A percentile compares a stretch with the other conserved stretches of the same genome.
Conservation (phyloP, 2,329 filamentous ascomycete genomes). For the Beauveria pseudobassiana region DNA sequence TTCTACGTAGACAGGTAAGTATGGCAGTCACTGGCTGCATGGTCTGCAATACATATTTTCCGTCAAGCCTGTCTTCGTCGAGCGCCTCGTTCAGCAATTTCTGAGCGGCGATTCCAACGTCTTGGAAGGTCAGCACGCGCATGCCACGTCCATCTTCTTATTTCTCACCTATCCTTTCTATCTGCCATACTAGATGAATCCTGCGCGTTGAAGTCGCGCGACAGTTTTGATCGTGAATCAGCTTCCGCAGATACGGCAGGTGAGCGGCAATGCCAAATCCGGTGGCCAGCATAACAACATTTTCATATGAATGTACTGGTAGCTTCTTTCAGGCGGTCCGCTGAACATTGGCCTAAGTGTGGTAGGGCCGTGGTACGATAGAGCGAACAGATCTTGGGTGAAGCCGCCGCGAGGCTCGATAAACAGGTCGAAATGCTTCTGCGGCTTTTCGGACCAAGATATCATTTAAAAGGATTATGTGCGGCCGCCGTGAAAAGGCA, state of each 20-base stretch:
- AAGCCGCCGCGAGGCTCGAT: no score
- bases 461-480: no score
- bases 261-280: slow-evolving; percentile 25
- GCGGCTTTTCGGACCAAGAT: no score
- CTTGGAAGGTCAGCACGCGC: neutral
- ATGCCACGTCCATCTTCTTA: neutral
- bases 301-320: slow-evolving; percentile 17
- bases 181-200: slow-evolving; percentile 25
- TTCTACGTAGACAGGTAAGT: neutral
- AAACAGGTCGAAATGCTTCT: no score
- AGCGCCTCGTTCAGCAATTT: neutral
- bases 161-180: neutral
- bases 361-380: no score
- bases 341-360: no score
- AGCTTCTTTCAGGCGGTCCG: no score
- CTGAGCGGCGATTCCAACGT: neutral
- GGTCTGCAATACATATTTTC: neutral
- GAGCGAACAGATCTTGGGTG: no score
- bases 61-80: neutral
- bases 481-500: no score
- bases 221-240: slow-evolving; percentile 9
- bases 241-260: slow-evolving; percentile 26
- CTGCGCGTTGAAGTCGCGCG: slow-evolving; percentile 15
- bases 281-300: slow-evolving; percentile 26
- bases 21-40: neutral